Conservation (phyloP, 2,329 filamentous ascomycete species). For the Xylariaceae sp. region DNA sequence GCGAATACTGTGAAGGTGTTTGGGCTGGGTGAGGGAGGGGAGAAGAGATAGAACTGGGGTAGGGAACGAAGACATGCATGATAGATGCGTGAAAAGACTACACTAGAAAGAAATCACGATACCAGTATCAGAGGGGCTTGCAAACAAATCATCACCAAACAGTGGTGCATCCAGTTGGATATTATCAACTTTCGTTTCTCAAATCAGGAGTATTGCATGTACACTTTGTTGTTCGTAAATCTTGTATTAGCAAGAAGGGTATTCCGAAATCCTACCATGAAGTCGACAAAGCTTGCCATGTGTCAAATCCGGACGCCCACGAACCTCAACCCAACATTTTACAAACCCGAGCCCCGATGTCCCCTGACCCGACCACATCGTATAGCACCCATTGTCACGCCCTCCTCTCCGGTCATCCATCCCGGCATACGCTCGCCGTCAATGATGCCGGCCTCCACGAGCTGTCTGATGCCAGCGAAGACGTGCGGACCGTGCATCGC, state of each 20-base stretch:
- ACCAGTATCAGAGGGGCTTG: too few species aligned
- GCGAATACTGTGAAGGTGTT: constrained; percentile 78
- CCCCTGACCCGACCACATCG: constrained; percentile 61
- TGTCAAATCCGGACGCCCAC: too few species aligned
- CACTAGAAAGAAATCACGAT: too few species aligned
- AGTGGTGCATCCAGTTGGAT: too few species aligned
- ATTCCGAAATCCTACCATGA: too few species aligned
- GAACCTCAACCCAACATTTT: background rate
- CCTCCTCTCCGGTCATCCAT: constrained; percentile 88
- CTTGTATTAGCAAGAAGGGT: too few species aligned
- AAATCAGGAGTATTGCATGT: too few species aligned
- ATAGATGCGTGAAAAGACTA: too few species aligned
- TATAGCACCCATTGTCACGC: constrained; percentile 69
- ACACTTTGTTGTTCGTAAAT: too few species aligned
- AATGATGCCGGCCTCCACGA: constrained; percentile 72
- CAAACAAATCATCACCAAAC: too few species aligned
- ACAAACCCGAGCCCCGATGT: constrained; percentile 53
- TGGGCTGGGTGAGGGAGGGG: constrained; percentile 52
- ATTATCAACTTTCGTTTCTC: too few species aligned
- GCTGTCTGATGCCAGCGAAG: constrained; percentile 72
- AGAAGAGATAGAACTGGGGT: background rate
- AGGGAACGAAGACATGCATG: background rate
- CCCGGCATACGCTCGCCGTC: constrained; percentile 77
- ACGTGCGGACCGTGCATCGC: constrained; percentile 74
- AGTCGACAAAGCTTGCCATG: too few species aligned